phyloP scores from a whole-genome alignment of 148 eudicot genomes.

The Amaranthus hypochondriacus region DNA sequence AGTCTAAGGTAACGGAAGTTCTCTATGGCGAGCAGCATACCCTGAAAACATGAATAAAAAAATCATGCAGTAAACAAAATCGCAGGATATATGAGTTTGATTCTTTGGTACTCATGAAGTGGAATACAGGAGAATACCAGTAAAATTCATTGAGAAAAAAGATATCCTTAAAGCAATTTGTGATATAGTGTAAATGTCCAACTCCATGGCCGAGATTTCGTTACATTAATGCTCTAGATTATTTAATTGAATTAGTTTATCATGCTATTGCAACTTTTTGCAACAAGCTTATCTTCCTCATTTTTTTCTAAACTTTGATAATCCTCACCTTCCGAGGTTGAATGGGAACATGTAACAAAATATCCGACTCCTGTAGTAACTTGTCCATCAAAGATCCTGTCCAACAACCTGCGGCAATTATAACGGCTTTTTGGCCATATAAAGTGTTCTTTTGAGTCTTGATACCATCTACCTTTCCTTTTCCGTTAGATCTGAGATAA shows the following conservation, averaged over 20 bases:
- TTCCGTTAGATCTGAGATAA: conserved; percentile 44
- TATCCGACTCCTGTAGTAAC: conserved; percentile 43
- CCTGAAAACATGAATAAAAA: conserved; percentile 41
- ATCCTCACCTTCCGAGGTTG: conserved; percentile 80
- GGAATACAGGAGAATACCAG: background rate
- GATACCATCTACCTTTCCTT: conserved; percentile 63
- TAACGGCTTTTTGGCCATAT: conserved; percentile 56
- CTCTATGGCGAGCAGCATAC: conserved; percentile 70
- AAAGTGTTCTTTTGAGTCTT: conserved; percentile 59
- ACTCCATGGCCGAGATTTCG: background rate
- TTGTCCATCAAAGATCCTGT: conserved; percentile 75
- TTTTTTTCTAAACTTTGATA: background rate
- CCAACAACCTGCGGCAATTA: conserved; percentile 93
- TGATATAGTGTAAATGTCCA: background rate
- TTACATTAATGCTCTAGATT: background rate
- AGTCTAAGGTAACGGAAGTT: conserved; percentile 56
- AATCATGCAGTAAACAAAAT: background rate
- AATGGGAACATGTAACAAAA: conserved; percentile 58
- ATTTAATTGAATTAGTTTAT: background rate
- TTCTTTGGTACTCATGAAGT: background rate
- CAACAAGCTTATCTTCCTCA: background rate
- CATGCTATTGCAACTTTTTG: background rate
- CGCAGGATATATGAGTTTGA: background rate
- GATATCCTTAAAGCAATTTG: background rate
- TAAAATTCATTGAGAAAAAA: background rate